Percentiles rank a stretch among this genome's conserved stretches.
phyloP scores from a whole-genome alignment of 2,329 filamentous ascomycete genomes.

The Monosporascus sp. region DNA sequence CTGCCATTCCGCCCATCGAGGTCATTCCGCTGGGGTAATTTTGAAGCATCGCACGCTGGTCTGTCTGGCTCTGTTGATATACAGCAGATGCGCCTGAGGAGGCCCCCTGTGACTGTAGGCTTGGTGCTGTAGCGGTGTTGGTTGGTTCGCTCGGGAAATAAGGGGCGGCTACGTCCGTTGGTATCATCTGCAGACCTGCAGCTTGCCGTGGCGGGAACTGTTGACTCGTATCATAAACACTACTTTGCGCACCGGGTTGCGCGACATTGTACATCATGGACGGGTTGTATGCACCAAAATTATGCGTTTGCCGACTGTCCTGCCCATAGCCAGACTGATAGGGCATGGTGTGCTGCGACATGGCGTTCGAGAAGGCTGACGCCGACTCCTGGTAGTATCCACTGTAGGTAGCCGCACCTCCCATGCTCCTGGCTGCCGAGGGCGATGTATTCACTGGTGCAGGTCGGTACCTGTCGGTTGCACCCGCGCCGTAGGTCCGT shows the following conservation, averaged over 20 bases:
- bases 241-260: conserved; percentile 54
- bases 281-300: conserved; percentile 54
- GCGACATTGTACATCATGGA: conserved; percentile 77
- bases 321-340: conserved; percentile 61
- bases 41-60: conserved; percentile 50
- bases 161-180: conserved; percentile 59
- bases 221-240: conserved; percentile 71
- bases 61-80: conserved; percentile 60
- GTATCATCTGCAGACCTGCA: conserved; percentile 71
- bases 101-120: conserved; percentile 44
- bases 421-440: conserved; percentile 45
- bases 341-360: conserved; percentile 49
- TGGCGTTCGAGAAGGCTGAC: conserved; percentile 47
- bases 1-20: conserved; percentile 41
- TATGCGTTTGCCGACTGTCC: conserved; percentile 51
- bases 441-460: conserved; percentile 45
- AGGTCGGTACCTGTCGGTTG: conserved; percentile 47
- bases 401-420: conserved; percentile 51
- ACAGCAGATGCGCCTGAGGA: conserved; percentile 49
- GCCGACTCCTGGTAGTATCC: conserved; percentile 54
- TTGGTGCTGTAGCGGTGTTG: conserved; percentile 53
- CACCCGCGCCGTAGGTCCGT: conserved; percentile 37
- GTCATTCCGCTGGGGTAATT: conserved; percentile 45
- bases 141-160: conserved; percentile 69
- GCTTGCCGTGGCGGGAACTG: conserved; percentile 73